These are phyloP conservation scores for Pichia sp. DNA, from an alignment of 1,139 yeast species.

Conservation along the genomic window DNA sequence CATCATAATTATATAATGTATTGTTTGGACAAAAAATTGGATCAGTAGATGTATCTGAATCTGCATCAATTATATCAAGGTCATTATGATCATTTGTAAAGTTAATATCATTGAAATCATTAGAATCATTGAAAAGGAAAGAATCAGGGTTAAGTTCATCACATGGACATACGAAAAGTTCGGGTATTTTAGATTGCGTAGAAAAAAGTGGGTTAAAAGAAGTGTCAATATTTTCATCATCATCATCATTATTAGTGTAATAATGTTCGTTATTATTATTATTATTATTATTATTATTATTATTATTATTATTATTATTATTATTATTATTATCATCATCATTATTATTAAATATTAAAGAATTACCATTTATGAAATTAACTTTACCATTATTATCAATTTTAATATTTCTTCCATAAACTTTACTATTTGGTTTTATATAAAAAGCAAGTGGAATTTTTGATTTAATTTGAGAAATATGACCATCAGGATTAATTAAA, in stretches of 20 bases:
- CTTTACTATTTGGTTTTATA: slow-evolving; percentile 16
- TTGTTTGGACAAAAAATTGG: no score
- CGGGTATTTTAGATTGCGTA: slow-evolving; percentile 3
- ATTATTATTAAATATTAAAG: slow-evolving; percentile 7
- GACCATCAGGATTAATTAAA: slow-evolving; percentile 57
- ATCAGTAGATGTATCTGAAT: neutral
- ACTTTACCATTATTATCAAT: slow-evolving; percentile 6
- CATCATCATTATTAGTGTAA: neutral
- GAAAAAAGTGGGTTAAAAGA: no score
- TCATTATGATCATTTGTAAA: neutral
- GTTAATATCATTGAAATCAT: neutral
- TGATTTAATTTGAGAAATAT: slow-evolving; percentile 70
- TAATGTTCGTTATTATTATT: neutral
- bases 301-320: neutral
- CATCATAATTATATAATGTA: slow-evolving; percentile 1
- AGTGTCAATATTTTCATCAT: neutral
- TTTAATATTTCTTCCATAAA: slow-evolving; percentile 6
- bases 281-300: neutral
- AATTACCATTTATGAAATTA: slow-evolving; percentile 6
- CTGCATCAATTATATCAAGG: neutral
- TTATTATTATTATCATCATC: neutral
- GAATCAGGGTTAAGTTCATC: slow-evolving; percentile 13
- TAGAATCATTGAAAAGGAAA: slow-evolving; percentile 11
- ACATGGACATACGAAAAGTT: slow-evolving; percentile 6
- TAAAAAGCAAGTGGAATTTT: slow-evolving; percentile 60